Evolutionary conservation across 225 moss, liverwort and hornwort species (phyloP), one percentile per base, ranked within the genome.

Genomic region (Physcomitrellopsis africana): DNA sequence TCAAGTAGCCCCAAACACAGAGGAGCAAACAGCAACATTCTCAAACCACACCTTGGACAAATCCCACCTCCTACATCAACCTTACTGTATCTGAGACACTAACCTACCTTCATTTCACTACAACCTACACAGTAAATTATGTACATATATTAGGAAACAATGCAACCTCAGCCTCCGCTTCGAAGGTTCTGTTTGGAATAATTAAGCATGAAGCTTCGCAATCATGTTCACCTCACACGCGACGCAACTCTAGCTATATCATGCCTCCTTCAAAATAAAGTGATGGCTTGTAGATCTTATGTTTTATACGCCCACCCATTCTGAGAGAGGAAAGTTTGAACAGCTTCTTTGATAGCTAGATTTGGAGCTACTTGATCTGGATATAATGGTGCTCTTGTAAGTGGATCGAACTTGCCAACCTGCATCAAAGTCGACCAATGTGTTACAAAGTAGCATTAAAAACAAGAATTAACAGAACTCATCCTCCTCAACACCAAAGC

Each of bases 271-370:
- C 23, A 18, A 45, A 11, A 62, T 29, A 17, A 48, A 17, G 13
- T 20, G 60, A 17, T 32, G 23, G 24, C 19, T 63, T n/a, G 24
- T 60, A 49, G 42, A 16, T 29, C 46, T 63, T 72, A 85, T 19
- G 83, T 65, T 69, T 84, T 86, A 77, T 93, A 95, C 2, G 95
- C 95, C 95, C 95, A 95, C 43, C 92, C 92, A 67, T 93, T 83
- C 24, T 82, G 85, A 5, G 82, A 72, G 19, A 95, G 87, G 76
- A 78, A 95, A 7, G 61, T 16, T 72, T 95, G 86, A 29, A 93
- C 95, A 4, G 91, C 86, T 29, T 92, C 87, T 77, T 89, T 95
- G 10, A 95, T 53, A 11, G 91, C 92, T 73, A 95, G 73, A 64
- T 95, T 95, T 44, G 95, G 95, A 43, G 59, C 82, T 45, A 89